These are phyloP conservation scores for Cruciata laevipes DNA, from an alignment of 257 asterid species.

Conservation along the genomic window DNA sequence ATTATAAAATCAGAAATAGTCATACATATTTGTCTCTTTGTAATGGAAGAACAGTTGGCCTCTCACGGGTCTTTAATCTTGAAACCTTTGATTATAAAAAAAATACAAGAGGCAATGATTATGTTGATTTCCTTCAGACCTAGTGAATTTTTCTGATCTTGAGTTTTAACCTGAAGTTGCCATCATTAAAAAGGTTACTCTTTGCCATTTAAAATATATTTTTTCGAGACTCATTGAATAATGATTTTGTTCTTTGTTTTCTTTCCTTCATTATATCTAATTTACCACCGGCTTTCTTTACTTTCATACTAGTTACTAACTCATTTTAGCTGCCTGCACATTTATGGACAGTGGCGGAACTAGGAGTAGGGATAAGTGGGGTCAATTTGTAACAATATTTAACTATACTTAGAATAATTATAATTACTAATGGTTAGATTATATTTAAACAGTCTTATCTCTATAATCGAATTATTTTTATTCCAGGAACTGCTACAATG, in stretches of 20 bases:
- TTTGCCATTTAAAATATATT: constrained; percentile 3
- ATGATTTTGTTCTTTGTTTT: background rate
- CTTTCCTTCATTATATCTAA: background rate
- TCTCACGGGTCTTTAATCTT: background rate
- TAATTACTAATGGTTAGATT: background rate
- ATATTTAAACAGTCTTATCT: constrained; percentile 2
- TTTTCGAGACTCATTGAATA: background rate
- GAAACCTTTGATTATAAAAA: background rate
- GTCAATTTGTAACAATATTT: background rate
- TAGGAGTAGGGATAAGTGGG: background rate
- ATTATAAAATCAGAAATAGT: background rate
- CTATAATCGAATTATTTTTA: constrained; percentile 12
- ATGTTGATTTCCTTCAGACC: background rate
- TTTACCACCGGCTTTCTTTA: background rate
- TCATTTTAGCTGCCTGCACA: background rate
- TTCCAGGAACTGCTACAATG: constrained; percentile 91
- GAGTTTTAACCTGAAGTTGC: background rate
- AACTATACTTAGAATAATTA: background rate
- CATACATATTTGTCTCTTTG: background rate
- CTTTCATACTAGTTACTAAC: background rate
- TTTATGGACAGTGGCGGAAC: background rate
- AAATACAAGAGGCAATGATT: background rate
- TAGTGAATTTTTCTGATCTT: background rate
- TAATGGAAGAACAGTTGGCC: background rate
- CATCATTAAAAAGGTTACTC: background rate